Conservation (phyloP, 2,329 filamentous ascomycete species). For the Aaosphaeria pasadenensis region DNA sequence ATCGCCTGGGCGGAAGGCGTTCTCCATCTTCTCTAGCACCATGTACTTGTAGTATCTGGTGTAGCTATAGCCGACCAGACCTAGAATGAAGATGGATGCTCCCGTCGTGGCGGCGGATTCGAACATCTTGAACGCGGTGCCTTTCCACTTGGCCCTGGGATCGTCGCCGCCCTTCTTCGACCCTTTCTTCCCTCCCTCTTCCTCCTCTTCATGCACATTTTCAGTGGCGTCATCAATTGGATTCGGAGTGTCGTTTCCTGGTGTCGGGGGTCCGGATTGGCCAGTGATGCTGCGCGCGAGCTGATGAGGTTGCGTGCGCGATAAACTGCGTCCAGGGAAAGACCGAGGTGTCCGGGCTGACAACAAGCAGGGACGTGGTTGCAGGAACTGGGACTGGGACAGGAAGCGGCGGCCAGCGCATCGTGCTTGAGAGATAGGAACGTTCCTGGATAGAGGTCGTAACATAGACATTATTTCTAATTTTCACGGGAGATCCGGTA, state of each 20-base stretch:
- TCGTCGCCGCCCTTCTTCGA: conserved; percentile 4
- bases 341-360: conserved; percentile 10
- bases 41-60: conserved; percentile 74
- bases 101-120: conserved; percentile 51
- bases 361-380: conserved; percentile 21
- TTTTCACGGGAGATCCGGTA: no score
- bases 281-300: conserved; percentile 26
- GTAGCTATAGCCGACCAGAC: conserved; percentile 46
- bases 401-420: conserved; percentile 14
- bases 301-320: not conserved
- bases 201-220: not conserved
- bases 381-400: conserved; percentile 10
- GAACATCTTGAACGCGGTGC: conserved; percentile 51
- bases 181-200: not conserved
- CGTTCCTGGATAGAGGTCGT: conserved; percentile 9
- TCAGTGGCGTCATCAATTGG: conserved; percentile 37
- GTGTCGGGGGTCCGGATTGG: conserved; percentile 33
- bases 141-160: conserved; percentile 27
- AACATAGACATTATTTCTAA: conserved; percentile 26
- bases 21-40: conserved; percentile 88
- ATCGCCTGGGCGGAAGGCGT: conserved; percentile 88
- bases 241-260: conserved; percentile 37
- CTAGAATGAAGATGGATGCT: conserved; percentile 50
- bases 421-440: conserved; percentile 12
- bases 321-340: conserved; percentile 1